A percentile compares a stretch with the other conserved stretches of the same genome.
phyloP scores from a whole-genome alignment of 139 green algal species.

The Tetraselmis chui region DNA sequence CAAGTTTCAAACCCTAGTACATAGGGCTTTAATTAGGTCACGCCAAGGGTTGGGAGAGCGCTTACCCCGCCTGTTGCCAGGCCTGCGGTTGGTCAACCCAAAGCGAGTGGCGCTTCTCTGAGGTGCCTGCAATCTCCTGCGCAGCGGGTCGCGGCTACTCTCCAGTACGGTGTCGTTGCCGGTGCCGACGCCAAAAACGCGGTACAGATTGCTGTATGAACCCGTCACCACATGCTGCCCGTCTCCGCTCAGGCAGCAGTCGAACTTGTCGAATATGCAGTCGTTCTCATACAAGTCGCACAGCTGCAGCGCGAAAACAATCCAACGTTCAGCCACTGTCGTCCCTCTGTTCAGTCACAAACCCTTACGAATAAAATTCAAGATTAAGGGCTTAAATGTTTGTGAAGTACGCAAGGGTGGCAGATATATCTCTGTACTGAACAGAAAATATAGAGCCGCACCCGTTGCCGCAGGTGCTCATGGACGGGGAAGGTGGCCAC shows the following conservation, averaged over 20 bases:
- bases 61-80: background rate
- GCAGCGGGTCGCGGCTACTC: constrained; percentile 64
- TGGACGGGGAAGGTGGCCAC: constrained; percentile 86
- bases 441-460: too few species aligned
- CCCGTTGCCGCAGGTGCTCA: constrained; percentile 74
- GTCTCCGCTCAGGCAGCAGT: constrained; percentile 75
- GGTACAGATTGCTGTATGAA: constrained; percentile 90
- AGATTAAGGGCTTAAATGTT: too few species aligned
- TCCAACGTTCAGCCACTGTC: too few species aligned
- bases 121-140: constrained; percentile 45
- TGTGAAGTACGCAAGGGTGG: background rate
- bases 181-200: constrained; percentile 40
- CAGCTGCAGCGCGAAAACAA: constrained; percentile 66
- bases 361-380: too few species aligned
- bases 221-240: constrained; percentile 77
- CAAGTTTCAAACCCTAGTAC: too few species aligned
- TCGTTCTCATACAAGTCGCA: constrained; percentile 99
- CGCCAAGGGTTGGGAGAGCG: too few species aligned
- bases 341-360: too few species aligned
- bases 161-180: constrained; percentile 58
- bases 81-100: background rate
- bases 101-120: constrained; percentile 19
- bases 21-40: too few species aligned
- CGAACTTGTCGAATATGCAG: constrained; percentile 99
- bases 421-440: too few species aligned